These are phyloP conservation scores for Lasiodiplodia sp. DNA, from an alignment of 2,329 filamentous ascomycete genomes.

Conservation along the genomic window DNA sequence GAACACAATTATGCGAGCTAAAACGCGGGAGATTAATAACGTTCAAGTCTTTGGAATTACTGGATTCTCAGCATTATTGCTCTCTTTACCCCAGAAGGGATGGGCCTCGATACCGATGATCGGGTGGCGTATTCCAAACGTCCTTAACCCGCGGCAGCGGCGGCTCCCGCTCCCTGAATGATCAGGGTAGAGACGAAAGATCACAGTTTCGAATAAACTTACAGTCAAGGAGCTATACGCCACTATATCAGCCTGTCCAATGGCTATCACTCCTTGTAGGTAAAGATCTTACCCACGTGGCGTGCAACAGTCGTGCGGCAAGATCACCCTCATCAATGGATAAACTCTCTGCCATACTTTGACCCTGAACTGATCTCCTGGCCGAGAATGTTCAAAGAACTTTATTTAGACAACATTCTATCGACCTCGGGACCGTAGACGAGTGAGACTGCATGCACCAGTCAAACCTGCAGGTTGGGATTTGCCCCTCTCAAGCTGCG, in stretches of 20 bases:
- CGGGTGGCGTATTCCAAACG: not conserved
- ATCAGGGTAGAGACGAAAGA: not conserved
- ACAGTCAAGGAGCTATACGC: not conserved
- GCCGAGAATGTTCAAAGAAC: not conserved
- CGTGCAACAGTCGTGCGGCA: constrained; percentile 8
- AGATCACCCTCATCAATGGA: not conserved
- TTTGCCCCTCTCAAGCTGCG: not conserved
- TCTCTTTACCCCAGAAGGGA: not conserved
- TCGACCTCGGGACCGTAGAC: no score
- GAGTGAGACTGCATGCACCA: not conserved
- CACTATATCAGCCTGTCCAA: not conserved
- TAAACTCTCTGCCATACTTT: constrained; percentile 4
- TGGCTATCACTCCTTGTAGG: not conserved
- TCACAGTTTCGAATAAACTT: not conserved
- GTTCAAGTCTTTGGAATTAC: not conserved
- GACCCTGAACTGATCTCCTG: not conserved
- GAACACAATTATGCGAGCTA: constrained; percentile 1
- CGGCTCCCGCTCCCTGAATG: constrained; percentile 1
- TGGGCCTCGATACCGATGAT: no score
- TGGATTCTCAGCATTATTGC: no score
- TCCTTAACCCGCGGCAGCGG: constrained; percentile 1
- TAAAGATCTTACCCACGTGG: constrained; percentile 12
- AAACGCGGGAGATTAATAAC: not conserved
- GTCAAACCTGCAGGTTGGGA: not conserved
- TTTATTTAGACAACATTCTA: not conserved